Percentiles rank a stretch among this genome's conserved stretches.
Conservation (phyloP, 768 basidiomycete species). For the Phanerodontia chrysosporium region DNA sequence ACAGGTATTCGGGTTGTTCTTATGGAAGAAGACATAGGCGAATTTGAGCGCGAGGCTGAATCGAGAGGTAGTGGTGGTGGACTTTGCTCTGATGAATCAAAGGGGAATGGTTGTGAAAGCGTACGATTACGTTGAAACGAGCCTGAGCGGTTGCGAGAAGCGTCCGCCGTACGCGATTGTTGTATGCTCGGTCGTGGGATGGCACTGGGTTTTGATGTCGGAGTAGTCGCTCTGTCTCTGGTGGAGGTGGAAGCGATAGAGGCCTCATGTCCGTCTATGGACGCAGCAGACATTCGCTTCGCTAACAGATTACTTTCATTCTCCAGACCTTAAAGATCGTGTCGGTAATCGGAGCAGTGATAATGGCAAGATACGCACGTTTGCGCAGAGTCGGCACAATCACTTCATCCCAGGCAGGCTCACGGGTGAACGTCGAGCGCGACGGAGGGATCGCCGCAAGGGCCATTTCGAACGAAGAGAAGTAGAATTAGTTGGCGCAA, state of each 20-base stretch:
- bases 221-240: slow-evolving; percentile 17
- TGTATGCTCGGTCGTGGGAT: slow-evolving; percentile 46
- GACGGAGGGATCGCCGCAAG: slow-evolving; percentile 38
- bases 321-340: slow-evolving; percentile 58
- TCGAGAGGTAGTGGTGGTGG: slow-evolving; percentile 26
- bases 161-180: slow-evolving; percentile 30
- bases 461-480: slow-evolving; percentile 31
- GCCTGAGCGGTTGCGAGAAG: slow-evolving; percentile 15
- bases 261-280: slow-evolving; percentile 55
- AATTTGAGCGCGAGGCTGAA: slow-evolving; percentile 36
- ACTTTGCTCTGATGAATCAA: slow-evolving; percentile 29
- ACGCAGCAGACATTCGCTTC: slow-evolving; percentile 72
- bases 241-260: slow-evolving; percentile 19
- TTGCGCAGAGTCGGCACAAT: slow-evolving; percentile 80
- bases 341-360: slow-evolving; percentile 11
- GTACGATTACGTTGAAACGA: slow-evolving; percentile 53
- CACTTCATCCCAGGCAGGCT: slow-evolving; percentile 73
- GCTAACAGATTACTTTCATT: slow-evolving; percentile 75
- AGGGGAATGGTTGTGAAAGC: slow-evolving; percentile 55
- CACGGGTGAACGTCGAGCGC: slow-evolving; percentile 26
- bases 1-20: slow-evolving; percentile 47
- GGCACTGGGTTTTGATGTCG: slow-evolving; percentile 32
- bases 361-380: slow-evolving; percentile 38
- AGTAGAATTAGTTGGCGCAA: slow-evolving; percentile 8
- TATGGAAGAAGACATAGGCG: slow-evolving; percentile 23